A percentile compares a stretch with the other conserved stretches of the same genome.
phyloP scores from a whole-genome alignment of 2,329 filamentous ascomycete species.

The Fusarium solani-melongenae region DNA sequence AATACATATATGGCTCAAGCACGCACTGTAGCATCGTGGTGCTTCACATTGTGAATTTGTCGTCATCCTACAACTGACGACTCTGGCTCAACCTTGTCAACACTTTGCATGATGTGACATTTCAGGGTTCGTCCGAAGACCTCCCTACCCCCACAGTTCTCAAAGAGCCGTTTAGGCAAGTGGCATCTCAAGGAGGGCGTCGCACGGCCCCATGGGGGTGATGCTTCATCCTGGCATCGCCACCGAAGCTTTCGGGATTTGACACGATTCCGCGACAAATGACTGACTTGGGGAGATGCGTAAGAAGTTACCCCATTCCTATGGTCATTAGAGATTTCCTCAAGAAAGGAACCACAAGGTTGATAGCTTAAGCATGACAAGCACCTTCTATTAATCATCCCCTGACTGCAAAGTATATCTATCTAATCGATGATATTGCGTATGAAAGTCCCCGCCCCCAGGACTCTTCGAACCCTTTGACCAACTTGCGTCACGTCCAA shows the following conservation, averaged over 20 bases:
- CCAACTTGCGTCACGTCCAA: neutral
- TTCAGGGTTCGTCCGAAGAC: neutral
- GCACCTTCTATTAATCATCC: neutral
- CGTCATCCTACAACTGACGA: neutral
- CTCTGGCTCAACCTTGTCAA: neutral
- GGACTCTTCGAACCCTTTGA: too few species aligned
- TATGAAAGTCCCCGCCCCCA: too few species aligned
- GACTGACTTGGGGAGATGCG: neutral
- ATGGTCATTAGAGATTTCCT: neutral
- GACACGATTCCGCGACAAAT: neutral
- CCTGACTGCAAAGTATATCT: neutral
- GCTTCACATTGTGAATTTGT: neutral
- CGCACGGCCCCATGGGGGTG: neutral
- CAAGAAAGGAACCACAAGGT: neutral
- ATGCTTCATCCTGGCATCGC: neutral
- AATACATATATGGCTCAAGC: neutral
- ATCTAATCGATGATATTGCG: neutral
- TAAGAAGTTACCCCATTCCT: neutral
- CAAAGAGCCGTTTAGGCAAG: neutral
- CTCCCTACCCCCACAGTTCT: neutral
- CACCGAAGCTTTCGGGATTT: neutral
- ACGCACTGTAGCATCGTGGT: neutral
- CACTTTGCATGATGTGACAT: neutral
- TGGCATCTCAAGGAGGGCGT: neutral
- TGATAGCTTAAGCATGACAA: neutral